Conservation (phyloP, 805 yeast species). For the Kuraishia ogatae region DNA sequence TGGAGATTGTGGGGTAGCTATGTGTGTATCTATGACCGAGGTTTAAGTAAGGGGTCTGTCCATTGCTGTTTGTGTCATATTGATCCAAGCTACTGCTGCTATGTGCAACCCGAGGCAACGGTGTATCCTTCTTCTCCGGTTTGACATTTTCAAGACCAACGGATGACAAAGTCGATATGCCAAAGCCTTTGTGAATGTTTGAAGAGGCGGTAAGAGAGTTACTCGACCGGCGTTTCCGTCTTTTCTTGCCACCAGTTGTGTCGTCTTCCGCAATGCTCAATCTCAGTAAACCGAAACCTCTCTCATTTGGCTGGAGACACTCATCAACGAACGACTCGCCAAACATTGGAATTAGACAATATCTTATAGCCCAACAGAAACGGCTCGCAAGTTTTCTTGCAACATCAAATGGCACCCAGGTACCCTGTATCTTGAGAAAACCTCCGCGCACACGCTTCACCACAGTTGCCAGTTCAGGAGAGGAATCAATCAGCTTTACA, state of each 20-base stretch:
- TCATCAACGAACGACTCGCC: slow-evolving; percentile 3
- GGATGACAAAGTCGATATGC: not conserved
- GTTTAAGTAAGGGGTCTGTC: not conserved
- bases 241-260: not conserved
- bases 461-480: slow-evolving; percentile 55
- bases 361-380: slow-evolving; percentile 73
- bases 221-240: not conserved
- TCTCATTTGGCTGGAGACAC: slow-evolving; percentile 35
- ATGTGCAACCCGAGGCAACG: not conserved
- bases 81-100: not conserved
- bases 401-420: slow-evolving; percentile 75
- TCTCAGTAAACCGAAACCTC: slow-evolving; percentile 57
- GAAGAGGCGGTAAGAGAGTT: not conserved
- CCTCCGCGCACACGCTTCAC: slow-evolving; percentile 84
- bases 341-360: slow-evolving; percentile 52
- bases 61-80: not conserved
- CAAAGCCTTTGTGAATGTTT: not conserved
- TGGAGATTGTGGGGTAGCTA: not conserved
- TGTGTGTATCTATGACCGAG: not conserved
- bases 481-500: slow-evolving; percentile 56
- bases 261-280: slow-evolving; percentile 17
- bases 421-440: slow-evolving; percentile 85
- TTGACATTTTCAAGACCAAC: not conserved
- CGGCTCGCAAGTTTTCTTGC: slow-evolving; percentile 62
- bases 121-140: not conserved